Percentiles rank a stretch among this genome's conserved stretches.
These are phyloP conservation scores for Sequoia sempervirens DNA, from an alignment of 75 land plant species.

Conservation along the genomic window DNA sequence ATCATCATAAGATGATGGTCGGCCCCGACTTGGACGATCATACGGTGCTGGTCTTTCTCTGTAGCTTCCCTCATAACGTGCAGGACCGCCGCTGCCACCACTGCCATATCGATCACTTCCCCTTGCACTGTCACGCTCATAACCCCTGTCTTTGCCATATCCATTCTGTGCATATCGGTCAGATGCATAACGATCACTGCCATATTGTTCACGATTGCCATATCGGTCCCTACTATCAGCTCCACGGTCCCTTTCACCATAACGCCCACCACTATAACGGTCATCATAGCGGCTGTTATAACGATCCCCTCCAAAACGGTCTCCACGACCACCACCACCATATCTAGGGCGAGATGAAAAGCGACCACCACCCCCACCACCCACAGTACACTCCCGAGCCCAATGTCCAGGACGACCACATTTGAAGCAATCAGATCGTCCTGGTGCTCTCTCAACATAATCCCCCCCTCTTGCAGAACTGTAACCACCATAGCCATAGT, in stretches of 20 bases:
- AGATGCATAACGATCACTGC: conserved; percentile 41
- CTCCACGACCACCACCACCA: conserved; percentile 38
- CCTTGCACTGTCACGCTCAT: conserved; percentile 40
- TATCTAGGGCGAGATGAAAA: conserved; percentile 47
- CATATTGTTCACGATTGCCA: conserved; percentile 13
- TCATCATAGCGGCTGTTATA: conserved; percentile 47
- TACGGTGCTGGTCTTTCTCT: conserved; percentile 57
- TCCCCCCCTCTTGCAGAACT: conserved; percentile 26
- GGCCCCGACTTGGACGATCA: conserved; percentile 55
- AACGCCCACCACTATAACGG: conserved; percentile 41
- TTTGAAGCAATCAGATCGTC: conserved; percentile 72
- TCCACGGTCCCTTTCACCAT: conserved; percentile 43
- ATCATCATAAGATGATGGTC: conserved; percentile 37
- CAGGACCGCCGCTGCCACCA: conserved; percentile 29
- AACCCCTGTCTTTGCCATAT: conserved; percentile 57
- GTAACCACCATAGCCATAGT: conserved; percentile 51
- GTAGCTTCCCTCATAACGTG: conserved; percentile 41
- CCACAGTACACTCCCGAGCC: conserved; percentile 86
- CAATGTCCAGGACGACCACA: conserved; percentile 91
- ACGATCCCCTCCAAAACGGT: conserved; percentile 36
- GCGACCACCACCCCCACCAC: conserved; percentile 40
- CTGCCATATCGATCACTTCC: conserved; percentile 38
- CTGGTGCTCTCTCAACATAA: conserved; percentile 18
- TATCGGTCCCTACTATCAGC: conserved; percentile 16
- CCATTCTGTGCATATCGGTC: conserved; percentile 53